Conservation (phyloP, 2,329 filamentous ascomycete genomes). For the Aspergillus hiratsukae region DNA sequence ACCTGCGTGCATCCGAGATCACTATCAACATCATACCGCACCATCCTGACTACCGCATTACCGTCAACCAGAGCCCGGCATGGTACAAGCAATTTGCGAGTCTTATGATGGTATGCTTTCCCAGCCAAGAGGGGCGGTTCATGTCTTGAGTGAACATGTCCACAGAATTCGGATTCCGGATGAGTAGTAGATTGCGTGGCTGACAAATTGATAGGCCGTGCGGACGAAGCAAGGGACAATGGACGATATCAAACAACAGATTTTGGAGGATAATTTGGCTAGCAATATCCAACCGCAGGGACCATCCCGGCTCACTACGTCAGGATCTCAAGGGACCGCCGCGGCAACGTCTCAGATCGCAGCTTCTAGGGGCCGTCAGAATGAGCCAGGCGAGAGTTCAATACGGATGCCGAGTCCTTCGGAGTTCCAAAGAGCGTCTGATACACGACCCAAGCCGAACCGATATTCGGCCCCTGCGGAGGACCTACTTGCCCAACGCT, state of each 20-base stretch:
- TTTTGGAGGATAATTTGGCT: slow-evolving; percentile 34
- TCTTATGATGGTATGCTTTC: slow-evolving; percentile 42
- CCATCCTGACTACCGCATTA: slow-evolving; percentile 67
- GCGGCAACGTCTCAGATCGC: slow-evolving; percentile 8
- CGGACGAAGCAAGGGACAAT: slow-evolving; percentile 40
- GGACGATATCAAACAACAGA: slow-evolving; percentile 39
- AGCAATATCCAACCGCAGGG: slow-evolving; percentile 26
- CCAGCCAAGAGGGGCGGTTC: not conserved
- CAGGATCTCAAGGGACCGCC: slow-evolving; percentile 9
- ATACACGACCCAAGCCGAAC: slow-evolving; percentile 19
- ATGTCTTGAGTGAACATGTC: not conserved
- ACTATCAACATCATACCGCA: slow-evolving; percentile 69
- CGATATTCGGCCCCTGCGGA: slow-evolving; percentile 24
- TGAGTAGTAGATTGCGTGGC: not conserved
- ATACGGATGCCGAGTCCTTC: slow-evolving; percentile 40
- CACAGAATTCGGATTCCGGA: not conserved
- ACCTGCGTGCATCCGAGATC: slow-evolving; percentile 75
- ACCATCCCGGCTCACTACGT: slow-evolving; percentile 6
- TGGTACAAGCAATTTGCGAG: slow-evolving; percentile 48
- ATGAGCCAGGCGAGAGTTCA: slow-evolving; percentile 15
- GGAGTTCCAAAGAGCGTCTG: slow-evolving; percentile 29
- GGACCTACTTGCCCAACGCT: slow-evolving; percentile 40
- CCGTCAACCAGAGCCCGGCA: slow-evolving; percentile 52
- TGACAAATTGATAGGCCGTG: slow-evolving; percentile 27
- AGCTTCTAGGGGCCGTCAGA: slow-evolving; percentile 21